These are phyloP conservation scores for Podaxis pistillaris DNA, from an alignment of 768 basidiomycete species.

Conservation along the genomic window DNA sequence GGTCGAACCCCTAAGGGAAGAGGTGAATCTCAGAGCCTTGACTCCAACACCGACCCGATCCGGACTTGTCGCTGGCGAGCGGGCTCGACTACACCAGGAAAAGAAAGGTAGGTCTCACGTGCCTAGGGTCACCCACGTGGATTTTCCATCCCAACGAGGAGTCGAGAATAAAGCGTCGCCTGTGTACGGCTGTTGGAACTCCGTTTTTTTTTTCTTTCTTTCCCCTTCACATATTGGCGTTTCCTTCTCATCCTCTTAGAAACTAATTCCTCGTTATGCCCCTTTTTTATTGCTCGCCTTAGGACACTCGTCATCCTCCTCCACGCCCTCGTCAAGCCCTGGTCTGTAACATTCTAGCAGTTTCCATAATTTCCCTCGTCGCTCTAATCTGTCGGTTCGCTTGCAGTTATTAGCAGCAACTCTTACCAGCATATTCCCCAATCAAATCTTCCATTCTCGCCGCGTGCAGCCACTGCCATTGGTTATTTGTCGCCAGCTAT, in stretches of 20 bases:
- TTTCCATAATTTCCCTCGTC: background rate
- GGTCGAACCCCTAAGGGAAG: slow-evolving; percentile 6
- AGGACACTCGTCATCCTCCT: background rate
- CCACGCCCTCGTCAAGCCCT: background rate
- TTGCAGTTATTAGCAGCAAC: slow-evolving; percentile 1
- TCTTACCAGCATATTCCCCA: background rate
- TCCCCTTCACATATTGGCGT: background rate
- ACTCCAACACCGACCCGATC: slow-evolving; percentile 1
- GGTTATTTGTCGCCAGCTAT: background rate
- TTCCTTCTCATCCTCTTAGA: slow-evolving; percentile 1
- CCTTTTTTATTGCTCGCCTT: background rate
- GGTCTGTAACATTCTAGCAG: slow-evolving; percentile 8
- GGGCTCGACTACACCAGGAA: background rate
- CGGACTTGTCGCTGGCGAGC: background rate
- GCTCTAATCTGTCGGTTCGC: background rate
- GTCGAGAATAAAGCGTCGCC: background rate
- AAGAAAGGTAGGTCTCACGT: slow-evolving; percentile 8
- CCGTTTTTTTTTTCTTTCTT: background rate
- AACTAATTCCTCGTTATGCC: slow-evolving; percentile 3
- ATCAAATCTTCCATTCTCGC: slow-evolving; percentile 2
- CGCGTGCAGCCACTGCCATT: background rate
- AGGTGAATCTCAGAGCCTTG: background rate
- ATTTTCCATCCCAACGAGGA: background rate
- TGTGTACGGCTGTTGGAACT: background rate
- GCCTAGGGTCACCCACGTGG: slow-evolving; percentile 7